Evolutionary conservation across 78 protist genomes (phyloP).

Genomic region (Dictyostelium discoideum): dicty_2.7 NC_007091.3:2551501-2552000

Average conservation of each 20-base stretch:
- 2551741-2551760: neutral
- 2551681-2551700: neutral
- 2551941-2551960: neutral
- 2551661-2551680: neutral
- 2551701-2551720: neutral
- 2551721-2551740: neutral
- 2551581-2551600: neutral
- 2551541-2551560: neutral
- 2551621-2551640: neutral
- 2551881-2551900: neutral
- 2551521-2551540: neutral
- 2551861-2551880: slow-evolving; percentile 11
- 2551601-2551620: neutral
- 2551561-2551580: neutral
- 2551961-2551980: neutral
- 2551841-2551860: neutral
- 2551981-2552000: neutral
- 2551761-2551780: neutral
- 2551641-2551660: neutral
- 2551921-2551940: neutral
- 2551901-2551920: neutral
- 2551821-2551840: slow-evolving; percentile 28
- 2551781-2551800: neutral
- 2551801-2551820: neutral
- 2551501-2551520: neutral